Conservation (phyloP, 768 basidiomycete species). For the Leccinum variicolor region DNA sequence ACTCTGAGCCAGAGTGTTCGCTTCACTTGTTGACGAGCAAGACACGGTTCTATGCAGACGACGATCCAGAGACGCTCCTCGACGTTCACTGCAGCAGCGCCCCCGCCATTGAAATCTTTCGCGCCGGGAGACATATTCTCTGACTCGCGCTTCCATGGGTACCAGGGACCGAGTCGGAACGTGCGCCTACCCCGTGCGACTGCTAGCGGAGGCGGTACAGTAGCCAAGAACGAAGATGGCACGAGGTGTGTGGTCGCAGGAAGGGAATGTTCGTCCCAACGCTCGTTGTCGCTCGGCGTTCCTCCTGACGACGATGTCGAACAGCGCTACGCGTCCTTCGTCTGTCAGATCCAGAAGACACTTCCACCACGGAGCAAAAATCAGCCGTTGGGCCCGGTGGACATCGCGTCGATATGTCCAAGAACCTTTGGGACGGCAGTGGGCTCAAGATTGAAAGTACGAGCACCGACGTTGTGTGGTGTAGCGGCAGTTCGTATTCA, state of each 20-base stretch:
- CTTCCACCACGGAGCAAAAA: conserved; percentile 45
- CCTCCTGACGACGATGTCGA: conserved; percentile 8
- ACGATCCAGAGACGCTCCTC: conserved; percentile 26
- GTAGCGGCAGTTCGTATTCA: conserved; percentile 53
- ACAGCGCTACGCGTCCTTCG: conserved; percentile 61
- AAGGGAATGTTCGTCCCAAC: conserved; percentile 59
- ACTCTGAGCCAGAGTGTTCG: neutral
- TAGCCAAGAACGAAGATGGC: conserved; percentile 68
- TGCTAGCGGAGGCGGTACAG: conserved; percentile 58
- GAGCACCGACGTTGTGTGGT: conserved; percentile 82
- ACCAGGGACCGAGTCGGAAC: conserved; percentile 44
- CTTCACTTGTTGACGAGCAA: neutral
- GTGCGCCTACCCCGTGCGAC: conserved; percentile 62
- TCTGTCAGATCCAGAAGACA: conserved; percentile 46
- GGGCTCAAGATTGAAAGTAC: conserved; percentile 77
- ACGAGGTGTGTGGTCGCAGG: conserved; percentile 68
- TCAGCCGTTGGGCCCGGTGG: conserved; percentile 55
- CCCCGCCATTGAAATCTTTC: conserved; percentile 5
- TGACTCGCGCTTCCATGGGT: conserved; percentile 43
- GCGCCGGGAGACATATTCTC: conserved; percentile 32
- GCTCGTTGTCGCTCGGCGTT: neutral
- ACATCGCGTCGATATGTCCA: conserved; percentile 64
- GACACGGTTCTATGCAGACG: conserved; percentile 19
- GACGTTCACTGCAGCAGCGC: conserved; percentile 14
- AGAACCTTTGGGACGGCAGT: conserved; percentile 76